phyloP scores from a whole-genome alignment of 352 stramenopile species.

The Saprolegnia diclina region DNA sequence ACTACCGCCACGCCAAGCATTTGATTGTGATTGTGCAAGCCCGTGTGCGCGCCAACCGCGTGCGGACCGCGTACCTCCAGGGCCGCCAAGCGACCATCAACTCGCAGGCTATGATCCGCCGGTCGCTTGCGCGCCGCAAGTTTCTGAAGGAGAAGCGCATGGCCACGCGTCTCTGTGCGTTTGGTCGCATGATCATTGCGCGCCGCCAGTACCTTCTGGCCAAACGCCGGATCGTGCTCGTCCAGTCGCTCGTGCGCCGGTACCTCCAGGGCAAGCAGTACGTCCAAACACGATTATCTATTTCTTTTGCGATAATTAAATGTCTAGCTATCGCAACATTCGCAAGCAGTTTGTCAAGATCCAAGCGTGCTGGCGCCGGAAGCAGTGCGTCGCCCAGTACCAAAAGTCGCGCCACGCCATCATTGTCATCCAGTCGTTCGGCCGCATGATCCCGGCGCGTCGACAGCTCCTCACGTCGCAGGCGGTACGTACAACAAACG shows the following conservation, averaged over 20 bases:
- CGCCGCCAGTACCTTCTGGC: constrained; percentile 55
- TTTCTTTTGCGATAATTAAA: not conserved
- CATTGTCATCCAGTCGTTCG: constrained; percentile 58
- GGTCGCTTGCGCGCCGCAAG: constrained; percentile 65
- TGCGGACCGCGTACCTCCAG: constrained; percentile 83
- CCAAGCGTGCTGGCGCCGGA: constrained; percentile 75
- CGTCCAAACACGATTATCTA: constrained; percentile 4
- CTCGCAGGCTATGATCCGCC: constrained; percentile 84
- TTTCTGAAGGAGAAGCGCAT: constrained; percentile 83
- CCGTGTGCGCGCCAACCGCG: constrained; percentile 75
- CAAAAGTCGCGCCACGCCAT: constrained; percentile 52
- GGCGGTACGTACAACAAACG: not conserved
- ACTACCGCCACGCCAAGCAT: constrained; percentile 44
- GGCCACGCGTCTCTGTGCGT: constrained; percentile 77
- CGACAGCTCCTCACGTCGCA: constrained; percentile 49
- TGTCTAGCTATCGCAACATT: constrained; percentile 19
- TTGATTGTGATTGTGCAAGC: constrained; percentile 86
- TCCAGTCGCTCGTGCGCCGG: constrained; percentile 81
- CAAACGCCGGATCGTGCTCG: constrained; percentile 59
- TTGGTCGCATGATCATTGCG: constrained; percentile 76
- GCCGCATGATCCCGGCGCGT: constrained; percentile 55
- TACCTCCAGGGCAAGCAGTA: constrained; percentile 55
- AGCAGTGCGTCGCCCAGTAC: constrained; percentile 52
- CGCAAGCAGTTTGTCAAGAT: constrained; percentile 53
- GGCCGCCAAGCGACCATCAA: constrained; percentile 81